Conservation (phyloP, 352 stramenopile genomes). For the Phytophthora megakarya region DNA sequence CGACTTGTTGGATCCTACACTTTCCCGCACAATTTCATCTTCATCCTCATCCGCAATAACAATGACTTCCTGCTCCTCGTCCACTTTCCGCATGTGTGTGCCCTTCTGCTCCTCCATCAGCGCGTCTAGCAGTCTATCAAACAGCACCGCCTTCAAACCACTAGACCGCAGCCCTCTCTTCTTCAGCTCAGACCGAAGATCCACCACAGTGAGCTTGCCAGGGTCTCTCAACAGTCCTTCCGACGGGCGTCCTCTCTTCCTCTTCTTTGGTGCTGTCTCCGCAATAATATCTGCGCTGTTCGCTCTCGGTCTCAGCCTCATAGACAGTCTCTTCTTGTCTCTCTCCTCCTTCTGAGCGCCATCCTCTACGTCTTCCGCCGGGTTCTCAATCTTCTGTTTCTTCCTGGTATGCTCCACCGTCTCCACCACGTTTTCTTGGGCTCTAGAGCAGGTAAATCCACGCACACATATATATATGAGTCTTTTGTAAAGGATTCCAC, state of each 20-base stretch:
- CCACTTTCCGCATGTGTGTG: conserved; percentile 27
- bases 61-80: conserved; percentile 15
- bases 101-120: conserved; percentile 44
- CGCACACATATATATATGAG: not conserved
- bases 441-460: conserved; percentile 8
- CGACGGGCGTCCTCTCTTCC: conserved; percentile 47
- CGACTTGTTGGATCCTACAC: conserved; percentile 35
- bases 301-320: conserved; percentile 5
- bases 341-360: not conserved
- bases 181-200: conserved; percentile 65
- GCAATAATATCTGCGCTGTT: conserved; percentile 3
- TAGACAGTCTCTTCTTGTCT: conserved; percentile 19
- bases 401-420: conserved; percentile 10
- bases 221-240: conserved; percentile 16
- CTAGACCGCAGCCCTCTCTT: conserved; percentile 55
- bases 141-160: conserved; percentile 62
- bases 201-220: conserved; percentile 48
- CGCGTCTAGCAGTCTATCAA: conserved; percentile 53
- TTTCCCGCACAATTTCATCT: conserved; percentile 72
- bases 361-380: not conserved
- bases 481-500: not conserved
- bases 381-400: conserved; percentile 30
- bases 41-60: conserved; percentile 30
- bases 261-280: conserved; percentile 30
- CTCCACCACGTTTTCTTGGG: conserved; percentile 12